Percentiles rank a stretch among this genome's conserved stretches.
phyloP scores from a whole-genome alignment of 495 filamentous ascomycete genomes.

The Hypoxylon crocopeplum region DNA sequence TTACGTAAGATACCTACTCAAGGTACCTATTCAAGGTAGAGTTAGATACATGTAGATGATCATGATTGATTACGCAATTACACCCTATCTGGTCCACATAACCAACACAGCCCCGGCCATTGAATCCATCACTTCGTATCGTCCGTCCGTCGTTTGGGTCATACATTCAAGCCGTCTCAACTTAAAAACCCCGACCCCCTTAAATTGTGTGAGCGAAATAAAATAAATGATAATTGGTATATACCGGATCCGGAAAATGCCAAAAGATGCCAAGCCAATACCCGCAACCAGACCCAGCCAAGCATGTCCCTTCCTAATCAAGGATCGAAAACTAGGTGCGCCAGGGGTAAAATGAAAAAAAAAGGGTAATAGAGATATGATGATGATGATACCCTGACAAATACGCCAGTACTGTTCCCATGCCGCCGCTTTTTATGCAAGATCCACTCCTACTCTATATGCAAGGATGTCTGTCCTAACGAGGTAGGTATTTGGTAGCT shows the following conservation, averaged over 20 bases:
- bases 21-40: background rate
- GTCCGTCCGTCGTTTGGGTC: background rate
- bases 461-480: constrained; percentile 14
- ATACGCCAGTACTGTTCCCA: constrained; percentile 23
- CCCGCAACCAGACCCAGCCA: constrained; percentile 8
- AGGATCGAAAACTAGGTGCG: constrained; percentile 10
- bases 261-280: constrained; percentile 15
- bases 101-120: background rate
- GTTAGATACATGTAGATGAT: no score
- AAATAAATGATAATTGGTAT: constrained; percentile 26
- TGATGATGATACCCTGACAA: constrained; percentile 18
- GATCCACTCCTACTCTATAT: constrained; percentile 35
- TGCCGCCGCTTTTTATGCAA: constrained; percentile 36
- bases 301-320: constrained; percentile 1
- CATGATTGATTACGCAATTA: constrained; percentile 14
- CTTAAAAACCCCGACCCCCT: background rate
- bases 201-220: no score
- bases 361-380: background rate
- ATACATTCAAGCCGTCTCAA: constrained; percentile 1
- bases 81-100: background rate
- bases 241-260: constrained; percentile 39
- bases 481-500: constrained; percentile 16
- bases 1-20: no score
- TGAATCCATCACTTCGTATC: background rate
- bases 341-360: constrained; percentile 12